Percentiles rank a stretch among this genome's conserved stretches.
These are phyloP conservation scores for Nakazawaea peltata DNA, from an alignment of 805 yeast genomes.

Conservation along the genomic window DNA sequence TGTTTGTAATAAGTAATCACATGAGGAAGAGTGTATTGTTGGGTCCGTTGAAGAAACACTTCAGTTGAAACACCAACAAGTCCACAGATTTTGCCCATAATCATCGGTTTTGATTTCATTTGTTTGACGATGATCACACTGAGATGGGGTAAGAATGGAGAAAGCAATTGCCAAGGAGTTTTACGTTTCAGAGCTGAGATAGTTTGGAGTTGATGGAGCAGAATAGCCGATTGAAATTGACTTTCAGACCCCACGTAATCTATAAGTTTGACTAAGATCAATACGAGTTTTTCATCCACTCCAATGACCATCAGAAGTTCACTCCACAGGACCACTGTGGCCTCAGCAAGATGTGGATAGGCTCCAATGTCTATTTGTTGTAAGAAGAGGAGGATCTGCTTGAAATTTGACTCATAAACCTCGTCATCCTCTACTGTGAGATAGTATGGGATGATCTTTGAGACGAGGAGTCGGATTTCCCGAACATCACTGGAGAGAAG, in stretches of 20 bases:
- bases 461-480: conserved; percentile 46
- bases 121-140: conserved; percentile 55
- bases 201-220: conserved; percentile 52
- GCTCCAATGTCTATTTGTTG: conserved; percentile 31
- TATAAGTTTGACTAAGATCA: conserved; percentile 55
- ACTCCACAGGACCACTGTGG: conserved; percentile 53
- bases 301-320: conserved; percentile 53
- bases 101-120: conserved; percentile 37
- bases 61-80: conserved; percentile 54
- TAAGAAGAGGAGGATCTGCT: conserved; percentile 32
- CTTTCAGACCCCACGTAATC: conserved; percentile 58
- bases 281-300: conserved; percentile 59
- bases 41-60: conserved; percentile 61
- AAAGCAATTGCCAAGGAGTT: conserved; percentile 72
- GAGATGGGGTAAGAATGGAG: conserved; percentile 72
- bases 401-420: conserved; percentile 34
- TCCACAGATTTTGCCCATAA: conserved; percentile 54
- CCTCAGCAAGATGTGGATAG: conserved; percentile 42
- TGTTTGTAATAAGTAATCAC: conserved; percentile 58
- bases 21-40: conserved; percentile 68
- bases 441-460: conserved; percentile 46
- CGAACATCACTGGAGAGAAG: conserved; percentile 37
- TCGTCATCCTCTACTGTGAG: conserved; percentile 32
- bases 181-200: conserved; percentile 48
- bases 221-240: conserved; percentile 60